Evolutionary conservation across 306 rosid genomes (phyloP).

Genomic region (Prunus persica): DNA sequence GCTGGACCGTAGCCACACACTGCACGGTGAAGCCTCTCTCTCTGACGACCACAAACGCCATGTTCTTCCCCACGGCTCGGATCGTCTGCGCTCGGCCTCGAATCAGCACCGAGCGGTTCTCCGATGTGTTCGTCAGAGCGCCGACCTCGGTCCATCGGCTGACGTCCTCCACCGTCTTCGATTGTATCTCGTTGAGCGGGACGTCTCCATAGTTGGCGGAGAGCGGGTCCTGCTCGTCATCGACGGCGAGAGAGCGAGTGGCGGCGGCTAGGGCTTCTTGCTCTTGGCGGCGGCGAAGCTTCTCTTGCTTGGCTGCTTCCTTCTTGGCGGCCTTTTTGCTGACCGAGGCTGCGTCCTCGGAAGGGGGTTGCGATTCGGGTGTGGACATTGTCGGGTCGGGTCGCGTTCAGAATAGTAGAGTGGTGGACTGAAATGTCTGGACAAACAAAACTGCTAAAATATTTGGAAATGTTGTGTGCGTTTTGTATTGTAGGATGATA

Average conservation of each 20-base stretch:
- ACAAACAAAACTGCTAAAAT: no score
- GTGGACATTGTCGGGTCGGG: background rate
- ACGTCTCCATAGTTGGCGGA: conserved; percentile 65
- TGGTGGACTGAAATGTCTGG: background rate
- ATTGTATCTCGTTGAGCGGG: conserved; percentile 62
- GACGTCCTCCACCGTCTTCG: conserved; percentile 41
- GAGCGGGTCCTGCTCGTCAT: conserved; percentile 61
- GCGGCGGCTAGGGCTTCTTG: conserved; percentile 33
- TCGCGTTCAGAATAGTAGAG: background rate
- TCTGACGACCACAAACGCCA: conserved; percentile 75
- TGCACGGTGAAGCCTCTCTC: conserved; percentile 76
- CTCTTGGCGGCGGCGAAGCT: conserved; percentile 74
- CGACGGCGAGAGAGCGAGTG: conserved; percentile 39
- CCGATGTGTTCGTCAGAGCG: conserved; percentile 32
- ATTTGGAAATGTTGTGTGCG: no score
- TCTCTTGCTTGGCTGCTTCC: conserved; percentile 81
- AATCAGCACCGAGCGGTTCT: conserved; percentile 42
- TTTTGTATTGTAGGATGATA: no score
- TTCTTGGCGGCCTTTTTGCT: conserved; percentile 89
- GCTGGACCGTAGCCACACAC: conserved; percentile 68
- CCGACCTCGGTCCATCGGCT: conserved; percentile 54
- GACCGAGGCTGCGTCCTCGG: conserved; percentile 39
- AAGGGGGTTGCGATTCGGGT: background rate
- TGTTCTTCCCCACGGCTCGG: conserved; percentile 85
- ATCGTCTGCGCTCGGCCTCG: conserved; percentile 79